Evolutionary conservation across 768 basidiomycete genomes (phyloP).

Genomic region (Lactarius psammicola): DNA sequence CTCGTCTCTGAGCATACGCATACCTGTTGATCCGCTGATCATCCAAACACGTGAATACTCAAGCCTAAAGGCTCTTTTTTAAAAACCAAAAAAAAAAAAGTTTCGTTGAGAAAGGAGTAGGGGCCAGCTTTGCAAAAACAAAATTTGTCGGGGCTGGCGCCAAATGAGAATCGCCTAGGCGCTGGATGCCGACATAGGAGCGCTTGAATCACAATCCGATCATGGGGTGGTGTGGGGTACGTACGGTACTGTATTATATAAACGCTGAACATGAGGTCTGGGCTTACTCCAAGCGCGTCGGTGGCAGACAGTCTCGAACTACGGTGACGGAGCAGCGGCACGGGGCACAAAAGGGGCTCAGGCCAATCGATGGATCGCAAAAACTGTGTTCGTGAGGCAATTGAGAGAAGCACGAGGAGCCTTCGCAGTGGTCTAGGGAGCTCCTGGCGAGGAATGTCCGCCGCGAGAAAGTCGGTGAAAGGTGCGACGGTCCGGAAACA

Average conservation of each 20-base stretch:
- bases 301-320: conserved; percentile 16
- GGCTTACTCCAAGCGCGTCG: conserved; percentile 6
- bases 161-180: not conserved
- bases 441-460: conserved; percentile 7
- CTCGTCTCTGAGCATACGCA: not conserved
- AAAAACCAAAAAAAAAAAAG: not conserved
- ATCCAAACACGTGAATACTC: not conserved
- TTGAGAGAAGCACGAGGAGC: not conserved
- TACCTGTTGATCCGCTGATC: not conserved
- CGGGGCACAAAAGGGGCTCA: not conserved
- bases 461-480: conserved; percentile 23
- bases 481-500: conserved; percentile 4
- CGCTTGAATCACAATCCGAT: conserved; percentile 10
- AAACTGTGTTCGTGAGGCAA: not conserved
- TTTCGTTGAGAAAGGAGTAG: not conserved
- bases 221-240: conserved; percentile 25
- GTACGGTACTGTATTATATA: not conserved
- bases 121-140: not conserved
- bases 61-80: not conserved
- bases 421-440: not conserved
- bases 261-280: conserved; percentile 18
- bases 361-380: conserved; percentile 13
- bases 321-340: conserved; percentile 8
- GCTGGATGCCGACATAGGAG: conserved; percentile 9
- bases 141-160: not conserved